Evolutionary conservation across 2,329 filamentous ascomycete genomes (phyloP), one percentile per base, ranked within the genome.

Genomic region (Hyphodiscus sp.): DNA sequence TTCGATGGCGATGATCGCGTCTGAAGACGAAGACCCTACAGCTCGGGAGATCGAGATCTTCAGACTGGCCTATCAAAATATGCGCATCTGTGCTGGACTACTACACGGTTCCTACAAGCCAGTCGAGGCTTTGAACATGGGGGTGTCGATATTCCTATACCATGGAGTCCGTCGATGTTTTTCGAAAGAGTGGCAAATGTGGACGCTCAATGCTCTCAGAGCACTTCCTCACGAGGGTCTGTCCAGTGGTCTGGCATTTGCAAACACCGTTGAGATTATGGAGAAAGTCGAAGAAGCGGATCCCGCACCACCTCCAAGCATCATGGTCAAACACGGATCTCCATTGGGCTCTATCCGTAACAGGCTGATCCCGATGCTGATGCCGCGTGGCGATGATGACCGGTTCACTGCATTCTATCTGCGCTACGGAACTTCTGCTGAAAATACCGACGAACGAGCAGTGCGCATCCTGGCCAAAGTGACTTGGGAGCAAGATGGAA

Each of bases 101-200:
- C 47, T 56, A 6, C 23, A 55, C 10, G 29, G 41, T 45, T 41
- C 44, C 3, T 61, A 61, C 44, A 61, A 58, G 46, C 56, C 59
- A 1, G 60, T 59, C 43, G 60, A 62, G 45, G 45, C 57, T 18
- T 42, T 60, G 20, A 53, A 47, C 33, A 57, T 57, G 49, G 60
- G 60, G 1, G 58, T 62, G 2, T 55, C 55, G 2, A 49, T 56
- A 29, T 52, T 50, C 45, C 33, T 62, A 2, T 61, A 57, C 23
- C 57, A 61, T 29, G 55, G 56, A 4, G 45, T 46, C 2, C 55
- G 59, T n/a, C 54, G 61, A 16, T 63, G 58, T 41, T 63, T 49
- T 41, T 63, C 59, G 11, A 23, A 41, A n/a, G 43, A 45, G 0
- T 61, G 59, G 58, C 55, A 61, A 23, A n/a, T 51, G 33, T 58